phyloP scores from a whole-genome alignment of 164 flowering plant genomes.

The Brasenia schreberi region DNA sequence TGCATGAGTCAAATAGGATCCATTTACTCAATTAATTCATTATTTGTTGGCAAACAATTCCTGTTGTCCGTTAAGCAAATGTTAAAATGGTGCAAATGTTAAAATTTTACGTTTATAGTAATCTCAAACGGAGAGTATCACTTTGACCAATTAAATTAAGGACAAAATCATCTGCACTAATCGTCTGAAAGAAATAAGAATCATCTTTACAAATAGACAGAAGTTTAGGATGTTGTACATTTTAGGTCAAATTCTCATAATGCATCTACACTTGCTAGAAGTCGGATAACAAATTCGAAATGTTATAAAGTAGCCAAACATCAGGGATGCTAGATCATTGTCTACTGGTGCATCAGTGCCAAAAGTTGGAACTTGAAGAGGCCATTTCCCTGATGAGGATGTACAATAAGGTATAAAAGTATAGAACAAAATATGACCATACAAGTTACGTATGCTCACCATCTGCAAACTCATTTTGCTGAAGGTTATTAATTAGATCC shows the following conservation, averaged over 20 bases:
- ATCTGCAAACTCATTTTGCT: conserved; percentile 52
- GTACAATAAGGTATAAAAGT: neutral
- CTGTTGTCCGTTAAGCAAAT: too few species aligned
- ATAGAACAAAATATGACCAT: neutral
- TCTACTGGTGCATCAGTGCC: conserved; percentile 73
- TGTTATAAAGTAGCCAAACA: neutral
- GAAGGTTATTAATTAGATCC: conserved; percentile 59
- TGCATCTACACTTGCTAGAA: neutral
- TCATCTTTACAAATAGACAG: too few species aligned
- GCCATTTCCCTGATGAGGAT: conserved; percentile 47
- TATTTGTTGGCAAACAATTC: too few species aligned
- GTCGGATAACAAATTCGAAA: neutral
- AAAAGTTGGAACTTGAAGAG: conserved; percentile 40
- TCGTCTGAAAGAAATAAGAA: too few species aligned
- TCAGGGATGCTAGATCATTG: neutral
- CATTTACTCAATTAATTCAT: too few species aligned
- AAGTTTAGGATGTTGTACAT: too few species aligned
- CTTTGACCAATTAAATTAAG: too few species aligned
- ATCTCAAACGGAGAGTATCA: too few species aligned
- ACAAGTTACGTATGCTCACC: conserved; percentile 33
- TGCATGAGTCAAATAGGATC: too few species aligned
- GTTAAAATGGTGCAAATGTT: too few species aligned
- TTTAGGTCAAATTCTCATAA: neutral
- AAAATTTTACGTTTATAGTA: too few species aligned
- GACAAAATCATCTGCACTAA: too few species aligned